These are phyloP conservation scores for Torulaspora franciscae DNA, from an alignment of 805 yeast genomes.

Conservation along the genomic window DNA sequence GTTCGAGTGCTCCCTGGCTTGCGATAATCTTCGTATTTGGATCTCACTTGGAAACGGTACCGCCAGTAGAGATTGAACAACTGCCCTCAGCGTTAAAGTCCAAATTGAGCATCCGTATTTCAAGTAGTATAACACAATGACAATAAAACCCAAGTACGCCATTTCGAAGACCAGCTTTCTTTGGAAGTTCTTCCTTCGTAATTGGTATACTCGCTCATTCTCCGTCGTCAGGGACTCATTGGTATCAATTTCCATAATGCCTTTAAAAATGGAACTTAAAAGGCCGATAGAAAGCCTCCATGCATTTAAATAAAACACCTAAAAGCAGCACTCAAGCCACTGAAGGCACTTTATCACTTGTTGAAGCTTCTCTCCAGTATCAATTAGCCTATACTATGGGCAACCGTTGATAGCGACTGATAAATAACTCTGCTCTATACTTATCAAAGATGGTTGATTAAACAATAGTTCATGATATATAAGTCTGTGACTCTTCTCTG, in stretches of 20 bases:
- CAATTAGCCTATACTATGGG: not conserved
- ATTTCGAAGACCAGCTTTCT: conserved; percentile 20
- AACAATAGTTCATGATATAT: too few species aligned
- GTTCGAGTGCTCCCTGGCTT: conserved; percentile 14
- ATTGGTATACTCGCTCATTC: conserved; percentile 18
- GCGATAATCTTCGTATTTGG: conserved; percentile 22
- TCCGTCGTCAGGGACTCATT: not conserved
- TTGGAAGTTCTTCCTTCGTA: conserved; percentile 28
- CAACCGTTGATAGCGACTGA: conserved; percentile 1
- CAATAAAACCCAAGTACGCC: conserved; percentile 21
- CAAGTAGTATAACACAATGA: conserved; percentile 27
- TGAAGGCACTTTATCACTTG: not conserved
- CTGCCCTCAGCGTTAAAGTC: conserved; percentile 33
- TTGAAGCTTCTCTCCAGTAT: not conserved
- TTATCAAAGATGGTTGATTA: not conserved
- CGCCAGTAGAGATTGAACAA: conserved; percentile 38
- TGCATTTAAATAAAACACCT: not conserved
- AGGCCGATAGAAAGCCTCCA: not conserved
- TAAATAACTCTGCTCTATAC: not conserved
- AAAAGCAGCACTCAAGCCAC: not conserved
- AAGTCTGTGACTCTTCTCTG: too few species aligned
- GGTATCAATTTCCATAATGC: conserved; percentile 7
- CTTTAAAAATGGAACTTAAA: not conserved
- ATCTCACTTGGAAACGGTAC: conserved; percentile 41
- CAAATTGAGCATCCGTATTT: conserved; percentile 28